A percentile compares a stretch with the other conserved stretches of the same genome.
Conservation (phyloP, 208 protist genomes). For the Wallacemonas sp. region DNA sequence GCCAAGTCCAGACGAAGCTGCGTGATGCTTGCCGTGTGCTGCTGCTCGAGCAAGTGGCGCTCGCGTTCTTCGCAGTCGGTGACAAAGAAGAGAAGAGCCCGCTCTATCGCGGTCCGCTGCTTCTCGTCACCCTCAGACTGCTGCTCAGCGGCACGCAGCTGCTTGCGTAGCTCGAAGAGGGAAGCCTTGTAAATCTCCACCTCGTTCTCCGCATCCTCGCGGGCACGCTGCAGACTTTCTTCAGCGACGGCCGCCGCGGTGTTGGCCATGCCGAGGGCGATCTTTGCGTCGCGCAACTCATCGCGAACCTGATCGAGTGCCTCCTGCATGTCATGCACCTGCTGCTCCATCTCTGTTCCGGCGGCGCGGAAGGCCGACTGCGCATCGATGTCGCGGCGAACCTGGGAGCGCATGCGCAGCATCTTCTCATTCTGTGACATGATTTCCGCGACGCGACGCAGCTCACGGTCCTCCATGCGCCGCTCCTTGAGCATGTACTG, state of each 20-base stretch:
- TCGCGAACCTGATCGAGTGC: slow-evolving; percentile 9
- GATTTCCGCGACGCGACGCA: slow-evolving; percentile 8
- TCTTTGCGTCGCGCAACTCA: slow-evolving; percentile 21
- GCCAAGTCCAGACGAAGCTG: slow-evolving; percentile 27
- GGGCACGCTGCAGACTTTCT: slow-evolving; percentile 20
- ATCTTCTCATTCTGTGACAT: slow-evolving; percentile 1
- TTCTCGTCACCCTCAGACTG: background rate
- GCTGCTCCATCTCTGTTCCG: slow-evolving; percentile 1
- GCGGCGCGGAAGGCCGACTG: background rate
- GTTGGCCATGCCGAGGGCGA: slow-evolving; percentile 22
- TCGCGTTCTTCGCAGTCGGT: slow-evolving; percentile 31
- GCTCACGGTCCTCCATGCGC: slow-evolving; percentile 15
- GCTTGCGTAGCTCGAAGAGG: slow-evolving; percentile 7
- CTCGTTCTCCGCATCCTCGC: slow-evolving; percentile 9
- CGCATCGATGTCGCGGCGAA: slow-evolving; percentile 2
- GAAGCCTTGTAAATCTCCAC: slow-evolving; percentile 2
- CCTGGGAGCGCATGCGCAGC: slow-evolving; percentile 8
- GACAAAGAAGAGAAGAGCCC: slow-evolving; percentile 10
- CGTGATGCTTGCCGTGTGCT: slow-evolving; percentile 23
- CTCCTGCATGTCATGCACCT: background rate
- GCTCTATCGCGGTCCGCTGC: slow-evolving; percentile 4
- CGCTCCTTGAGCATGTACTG: slow-evolving; percentile 17
- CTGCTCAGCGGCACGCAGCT: slow-evolving; percentile 5
- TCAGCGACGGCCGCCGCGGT: slow-evolving; percentile 23
- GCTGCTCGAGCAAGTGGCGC: slow-evolving; percentile 41